These are phyloP conservation scores for Apiospora arundinis DNA, from an alignment of 2,329 filamentous ascomycete genomes.

Conservation along the genomic window DNA sequence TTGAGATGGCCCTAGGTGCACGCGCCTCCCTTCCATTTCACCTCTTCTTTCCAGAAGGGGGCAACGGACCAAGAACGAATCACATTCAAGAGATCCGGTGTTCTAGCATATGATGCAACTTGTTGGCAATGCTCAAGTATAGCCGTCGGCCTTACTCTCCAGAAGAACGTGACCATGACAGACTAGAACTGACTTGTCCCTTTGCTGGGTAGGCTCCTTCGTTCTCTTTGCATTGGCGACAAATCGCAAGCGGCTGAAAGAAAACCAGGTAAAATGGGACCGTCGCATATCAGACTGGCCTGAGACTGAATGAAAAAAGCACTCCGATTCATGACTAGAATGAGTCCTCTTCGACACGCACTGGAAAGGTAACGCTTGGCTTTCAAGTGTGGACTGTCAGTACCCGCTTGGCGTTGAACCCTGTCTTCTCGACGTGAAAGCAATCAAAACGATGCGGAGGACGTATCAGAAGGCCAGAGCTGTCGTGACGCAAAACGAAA, in stretches of 20 bases:
- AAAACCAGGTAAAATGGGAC: not conserved
- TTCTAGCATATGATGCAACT: not conserved
- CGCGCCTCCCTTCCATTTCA: slow-evolving; percentile 11
- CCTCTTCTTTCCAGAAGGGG: slow-evolving; percentile 9
- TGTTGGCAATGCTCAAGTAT: slow-evolving; percentile 8
- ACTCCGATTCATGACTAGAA: not conserved
- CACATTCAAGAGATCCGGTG: not conserved
- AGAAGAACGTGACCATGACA: not conserved
- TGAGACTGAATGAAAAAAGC: slow-evolving; percentile 2
- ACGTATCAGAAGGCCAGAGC: not conserved
- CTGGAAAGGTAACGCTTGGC: not conserved
- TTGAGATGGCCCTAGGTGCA: slow-evolving; percentile 4
- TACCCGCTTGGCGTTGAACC: slow-evolving; percentile 5
- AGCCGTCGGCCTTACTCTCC: not conserved
- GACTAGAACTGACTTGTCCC: not conserved
- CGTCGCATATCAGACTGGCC: not conserved
- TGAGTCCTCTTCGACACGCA: not conserved
- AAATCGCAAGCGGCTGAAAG: not conserved
- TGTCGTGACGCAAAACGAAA: not conserved
- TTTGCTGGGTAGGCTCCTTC: not conserved
- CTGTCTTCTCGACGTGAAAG: not conserved
- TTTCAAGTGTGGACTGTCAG: slow-evolving; percentile 1
- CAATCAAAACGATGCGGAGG: slow-evolving; percentile 1
- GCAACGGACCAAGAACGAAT: slow-evolving; percentile 7
- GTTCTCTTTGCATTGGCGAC: not conserved